Base-by-base conservation (phyloP, 805 yeast species). In the Cyberlindnera nakhonratchasimensis region DNA sequence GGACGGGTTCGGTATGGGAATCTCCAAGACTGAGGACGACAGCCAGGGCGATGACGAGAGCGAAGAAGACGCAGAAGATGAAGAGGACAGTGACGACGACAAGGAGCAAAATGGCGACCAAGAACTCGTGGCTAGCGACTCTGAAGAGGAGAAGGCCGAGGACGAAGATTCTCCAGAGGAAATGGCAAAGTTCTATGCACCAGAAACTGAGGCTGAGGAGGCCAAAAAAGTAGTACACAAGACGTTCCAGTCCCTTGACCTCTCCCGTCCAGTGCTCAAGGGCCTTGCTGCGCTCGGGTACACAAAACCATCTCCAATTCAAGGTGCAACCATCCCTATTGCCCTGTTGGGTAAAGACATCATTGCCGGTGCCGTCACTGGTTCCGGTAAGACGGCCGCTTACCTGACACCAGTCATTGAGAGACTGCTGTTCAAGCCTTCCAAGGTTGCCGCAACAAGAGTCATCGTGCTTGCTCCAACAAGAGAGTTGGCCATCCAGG, bases 361-460 rank as follows among this genome's bases (percentile, higher is more conserved):
- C 39, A 96, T 93, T 56, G 99, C 98, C 14, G 98, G 98, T 71
- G 99, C 99, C 26, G 96, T 87, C 19, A 93, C 99, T 5, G 99
- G 99, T 70, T 91, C 98, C 17, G 99, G 99, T 76, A 93, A 93
- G 64, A 93, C 99, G 19, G 99, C 97, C 3, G 99, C 99, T 1
- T 93, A 88, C 62, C 82, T 93, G 83, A 85, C 93, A 42, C 99
- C 99, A 12, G 87, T 90, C 34, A 79, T 93, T 47, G 99, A 93
- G 67, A 80, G 99, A 66, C 71, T 93, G 26, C 67, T 93, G 23
- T 91, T 82, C 66, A 86, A 93, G 55, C 96, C 98, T 11, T 74
- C 86, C 40, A 86, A 86, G 57, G 67, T 86, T 5, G 83, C 96
- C 1, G 77, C 95, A 1, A 90, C 98, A 2, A 77, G 97, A 61